Evolutionary conservation across 768 basidiomycete genomes (phyloP).

Genomic region (Termitomyces sp.): DNA sequence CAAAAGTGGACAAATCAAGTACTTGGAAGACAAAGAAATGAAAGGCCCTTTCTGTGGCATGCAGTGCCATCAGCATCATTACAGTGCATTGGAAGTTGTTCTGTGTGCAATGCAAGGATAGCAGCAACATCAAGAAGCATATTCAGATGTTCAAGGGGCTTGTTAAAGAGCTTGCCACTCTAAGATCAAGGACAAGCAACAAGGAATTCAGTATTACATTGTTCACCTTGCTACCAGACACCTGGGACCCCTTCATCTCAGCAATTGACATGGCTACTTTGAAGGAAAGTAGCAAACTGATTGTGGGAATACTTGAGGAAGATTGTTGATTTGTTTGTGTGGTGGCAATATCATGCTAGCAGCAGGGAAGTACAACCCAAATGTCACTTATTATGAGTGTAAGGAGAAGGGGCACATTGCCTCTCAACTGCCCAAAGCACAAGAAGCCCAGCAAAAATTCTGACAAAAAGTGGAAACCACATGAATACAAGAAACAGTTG

Average conservation of each 20-base stretch:
- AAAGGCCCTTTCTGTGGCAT: neutral
- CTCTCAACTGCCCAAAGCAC: no score
- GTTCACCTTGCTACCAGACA: no score
- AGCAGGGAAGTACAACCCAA: no score
- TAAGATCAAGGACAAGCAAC: slow-evolving; percentile 16
- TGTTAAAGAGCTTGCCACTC: slow-evolving; percentile 18
- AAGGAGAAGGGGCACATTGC: no score
- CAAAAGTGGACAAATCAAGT: neutral
- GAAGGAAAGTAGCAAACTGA: no score
- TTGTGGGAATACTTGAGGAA: no score
- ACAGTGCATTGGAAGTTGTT: slow-evolving; percentile 23
- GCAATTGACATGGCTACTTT: no score
- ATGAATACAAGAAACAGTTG: neutral
- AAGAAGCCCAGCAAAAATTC: neutral
- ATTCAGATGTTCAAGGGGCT: slow-evolving; percentile 21
- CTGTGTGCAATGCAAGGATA: slow-evolving; percentile 23
- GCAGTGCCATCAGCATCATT: slow-evolving; percentile 25
- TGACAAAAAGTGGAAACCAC: neutral
- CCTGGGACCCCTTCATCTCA: no score
- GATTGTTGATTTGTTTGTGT: no score
- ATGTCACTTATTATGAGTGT: no score
- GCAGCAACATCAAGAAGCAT: slow-evolving; percentile 26
- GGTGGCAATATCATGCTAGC: no score
- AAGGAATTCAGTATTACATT: no score
- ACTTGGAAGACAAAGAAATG: neutral